These are phyloP conservation scores for Amphirosellinia nigrospora DNA, from an alignment of 495 filamentous ascomycete species.

Conservation along the genomic window DNA sequence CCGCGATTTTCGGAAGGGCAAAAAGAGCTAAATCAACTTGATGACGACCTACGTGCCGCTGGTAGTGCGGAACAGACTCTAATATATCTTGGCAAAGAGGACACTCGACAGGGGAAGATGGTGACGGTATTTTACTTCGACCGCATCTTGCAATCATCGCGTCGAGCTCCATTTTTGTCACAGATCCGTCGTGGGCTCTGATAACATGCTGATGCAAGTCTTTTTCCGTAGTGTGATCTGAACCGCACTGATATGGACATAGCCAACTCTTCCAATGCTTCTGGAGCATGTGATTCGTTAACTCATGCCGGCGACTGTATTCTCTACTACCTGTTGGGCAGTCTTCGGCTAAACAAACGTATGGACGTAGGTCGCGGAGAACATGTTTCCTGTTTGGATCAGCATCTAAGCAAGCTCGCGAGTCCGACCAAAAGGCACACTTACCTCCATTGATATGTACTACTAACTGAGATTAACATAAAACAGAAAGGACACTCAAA, in stretches of 20 bases:
- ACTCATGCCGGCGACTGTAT: conserved; percentile 10
- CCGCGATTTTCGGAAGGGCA: conserved; percentile 39
- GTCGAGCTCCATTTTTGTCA: conserved; percentile 11
- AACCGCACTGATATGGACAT: conserved; percentile 18
- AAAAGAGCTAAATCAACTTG: conserved; percentile 49
- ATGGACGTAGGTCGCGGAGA: conserved; percentile 41
- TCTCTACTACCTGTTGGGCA: conserved; percentile 11
- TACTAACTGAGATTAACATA: conserved; percentile 36
- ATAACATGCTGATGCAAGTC: conserved; percentile 9
- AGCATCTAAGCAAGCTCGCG: neutral
- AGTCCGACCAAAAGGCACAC: conserved; percentile 2
- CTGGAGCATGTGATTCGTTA: conserved; percentile 11
- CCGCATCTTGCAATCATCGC: neutral
- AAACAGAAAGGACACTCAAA: conserved; percentile 49
- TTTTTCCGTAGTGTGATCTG: neutral
- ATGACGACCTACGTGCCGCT: conserved; percentile 46
- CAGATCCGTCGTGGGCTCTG: neutral
- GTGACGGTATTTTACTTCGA: neutral
- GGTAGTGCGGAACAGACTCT: conserved; percentile 35
- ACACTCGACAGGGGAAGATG: conserved; percentile 12
- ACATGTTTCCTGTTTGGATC: conserved; percentile 38
- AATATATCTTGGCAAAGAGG: conserved; percentile 17
- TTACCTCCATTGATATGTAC: conserved; percentile 43
- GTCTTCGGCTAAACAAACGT: conserved; percentile 35
- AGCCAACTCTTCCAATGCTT: conserved; percentile 17